Evolutionary conservation across 306 rosid genomes (phyloP).

Genomic region (Betula pendula): DNA sequence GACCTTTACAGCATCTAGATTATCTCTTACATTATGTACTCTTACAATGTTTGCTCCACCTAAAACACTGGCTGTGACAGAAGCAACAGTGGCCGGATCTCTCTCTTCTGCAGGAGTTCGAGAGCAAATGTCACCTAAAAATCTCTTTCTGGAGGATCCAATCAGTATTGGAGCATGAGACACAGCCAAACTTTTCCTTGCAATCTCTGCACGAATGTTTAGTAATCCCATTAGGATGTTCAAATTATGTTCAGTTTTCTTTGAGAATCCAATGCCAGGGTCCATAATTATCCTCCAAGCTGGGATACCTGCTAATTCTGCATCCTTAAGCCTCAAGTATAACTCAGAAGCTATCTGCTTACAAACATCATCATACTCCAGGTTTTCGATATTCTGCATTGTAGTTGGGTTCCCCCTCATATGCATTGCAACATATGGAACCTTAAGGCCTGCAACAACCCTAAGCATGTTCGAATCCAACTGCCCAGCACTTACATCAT

Average conservation of each 20-base stretch:
- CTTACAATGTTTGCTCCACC: constrained; percentile 86
- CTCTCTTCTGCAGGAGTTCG: constrained; percentile 52
- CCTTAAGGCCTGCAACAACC: constrained; percentile 77
- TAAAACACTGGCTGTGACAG: constrained; percentile 58
- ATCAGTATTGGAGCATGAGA: constrained; percentile 78
- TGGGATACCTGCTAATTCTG: constrained; percentile 79
- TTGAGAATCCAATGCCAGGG: constrained; percentile 89
- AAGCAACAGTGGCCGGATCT: constrained; percentile 84
- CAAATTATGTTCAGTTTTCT: constrained; percentile 69
- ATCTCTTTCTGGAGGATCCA: constrained; percentile 87
- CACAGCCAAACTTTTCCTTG: constrained; percentile 56
- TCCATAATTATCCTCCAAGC: constrained; percentile 87
- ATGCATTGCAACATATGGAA: constrained; percentile 92
- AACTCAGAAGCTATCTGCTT: constrained; percentile 71
- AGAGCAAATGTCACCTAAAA: constrained; percentile 71
- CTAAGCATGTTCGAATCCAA: constrained; percentile 69
- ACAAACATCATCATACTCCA: constrained; percentile 70
- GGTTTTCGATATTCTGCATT: constrained; percentile 71
- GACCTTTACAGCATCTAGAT: constrained; percentile 70
- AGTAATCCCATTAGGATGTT: constrained; percentile 60
- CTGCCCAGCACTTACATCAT: constrained; percentile 72
- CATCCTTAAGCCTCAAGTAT: constrained; percentile 51
- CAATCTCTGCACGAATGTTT: constrained; percentile 61
- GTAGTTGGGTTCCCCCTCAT: constrained; percentile 89
- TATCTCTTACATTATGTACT: constrained; percentile 84